phyloP scores from a whole-genome alignment of 495 filamentous ascomycete species.

The Astrocystis sublimbata region DNA sequence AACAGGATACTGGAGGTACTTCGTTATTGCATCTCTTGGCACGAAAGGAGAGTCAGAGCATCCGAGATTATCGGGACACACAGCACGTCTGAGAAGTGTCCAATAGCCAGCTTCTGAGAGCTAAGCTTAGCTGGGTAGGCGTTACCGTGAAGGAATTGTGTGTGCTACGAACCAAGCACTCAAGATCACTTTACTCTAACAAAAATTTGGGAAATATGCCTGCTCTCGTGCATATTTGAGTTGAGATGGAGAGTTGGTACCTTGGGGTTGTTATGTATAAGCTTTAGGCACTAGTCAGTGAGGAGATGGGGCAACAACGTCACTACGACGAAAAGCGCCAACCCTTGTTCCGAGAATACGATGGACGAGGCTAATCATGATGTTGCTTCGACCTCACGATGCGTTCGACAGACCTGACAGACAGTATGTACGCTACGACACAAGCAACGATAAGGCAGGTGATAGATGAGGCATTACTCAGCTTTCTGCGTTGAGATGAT shows the following conservation, averaged over 20 bases:
- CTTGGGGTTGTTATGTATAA: too few relatives aligned
- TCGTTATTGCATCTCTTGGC: neutral
- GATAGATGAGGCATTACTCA: too few relatives aligned
- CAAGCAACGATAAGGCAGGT: neutral
- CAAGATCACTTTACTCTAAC: neutral
- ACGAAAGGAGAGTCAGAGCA: slow-evolving; percentile 6
- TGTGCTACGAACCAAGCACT: neutral
- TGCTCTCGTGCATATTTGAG: neutral
- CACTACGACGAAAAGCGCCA: slow-evolving; percentile 2
- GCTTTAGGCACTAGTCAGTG: neutral
- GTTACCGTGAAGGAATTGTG: neutral
- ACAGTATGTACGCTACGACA: neutral
- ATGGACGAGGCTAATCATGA: neutral
- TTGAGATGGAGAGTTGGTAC: neutral
- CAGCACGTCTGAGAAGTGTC: neutral
- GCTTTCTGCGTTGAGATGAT: too few relatives aligned
- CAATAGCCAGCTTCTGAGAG: neutral
- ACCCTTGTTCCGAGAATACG: neutral
- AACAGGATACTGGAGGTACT: neutral
- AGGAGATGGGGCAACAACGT: slow-evolving; percentile 11
- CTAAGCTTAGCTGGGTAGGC: neutral
- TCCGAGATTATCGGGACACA: neutral
- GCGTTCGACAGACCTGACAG: neutral
- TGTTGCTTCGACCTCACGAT: neutral
- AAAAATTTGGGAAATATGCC: neutral